These are phyloP conservation scores for Rutstroemia sp. DNA, from an alignment of 2,329 filamentous ascomycete species.

Conservation along the genomic window DNA sequence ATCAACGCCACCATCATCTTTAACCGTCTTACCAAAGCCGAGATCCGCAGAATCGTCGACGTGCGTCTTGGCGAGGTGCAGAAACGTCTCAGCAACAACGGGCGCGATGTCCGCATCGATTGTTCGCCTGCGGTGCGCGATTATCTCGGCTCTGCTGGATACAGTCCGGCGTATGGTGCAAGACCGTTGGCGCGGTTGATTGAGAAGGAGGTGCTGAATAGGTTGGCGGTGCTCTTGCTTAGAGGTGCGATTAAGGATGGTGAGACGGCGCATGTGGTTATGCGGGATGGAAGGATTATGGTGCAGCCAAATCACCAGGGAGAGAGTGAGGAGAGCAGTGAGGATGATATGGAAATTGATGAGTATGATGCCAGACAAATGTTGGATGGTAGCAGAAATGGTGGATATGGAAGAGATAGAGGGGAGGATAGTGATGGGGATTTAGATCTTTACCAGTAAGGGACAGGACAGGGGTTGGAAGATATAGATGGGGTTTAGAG, in stretches of 20 bases:
- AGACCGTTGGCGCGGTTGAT: conserved; percentile 83
- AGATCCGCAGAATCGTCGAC: conserved; percentile 95
- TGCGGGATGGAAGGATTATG: conserved; percentile 71
- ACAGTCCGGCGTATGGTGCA: conserved; percentile 92
- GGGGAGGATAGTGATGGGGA: conserved; percentile 40
- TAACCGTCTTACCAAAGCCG: conserved; percentile 82
- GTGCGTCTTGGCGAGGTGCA: conserved; percentile 83
- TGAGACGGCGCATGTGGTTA: conserved; percentile 70
- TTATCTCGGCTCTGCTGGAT: conserved; percentile 84
- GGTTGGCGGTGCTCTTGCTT: conserved; percentile 83
- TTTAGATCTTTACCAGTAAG: conserved; percentile 44
- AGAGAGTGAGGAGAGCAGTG: conserved; percentile 54
- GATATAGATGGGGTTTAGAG: background rate
- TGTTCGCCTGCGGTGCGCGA: conserved; percentile 82
- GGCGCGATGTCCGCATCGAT: conserved; percentile 77
- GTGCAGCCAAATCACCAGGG: conserved; percentile 83
- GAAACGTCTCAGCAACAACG: conserved; percentile 78
- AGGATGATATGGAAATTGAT: conserved; percentile 58
- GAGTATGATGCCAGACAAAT: conserved; percentile 45
- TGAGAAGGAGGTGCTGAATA: conserved; percentile 95
- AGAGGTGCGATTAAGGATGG: conserved; percentile 79
- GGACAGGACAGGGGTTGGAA: background rate
- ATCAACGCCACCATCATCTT: conserved; percentile 97
- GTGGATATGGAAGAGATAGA: background rate
- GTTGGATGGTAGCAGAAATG: conserved; percentile 37